Percentiles rank a stretch among this genome's conserved stretches.
Conservation (phyloP, 1,284 basidiomycete species). For the Mycocalia duriaeana region DNA sequence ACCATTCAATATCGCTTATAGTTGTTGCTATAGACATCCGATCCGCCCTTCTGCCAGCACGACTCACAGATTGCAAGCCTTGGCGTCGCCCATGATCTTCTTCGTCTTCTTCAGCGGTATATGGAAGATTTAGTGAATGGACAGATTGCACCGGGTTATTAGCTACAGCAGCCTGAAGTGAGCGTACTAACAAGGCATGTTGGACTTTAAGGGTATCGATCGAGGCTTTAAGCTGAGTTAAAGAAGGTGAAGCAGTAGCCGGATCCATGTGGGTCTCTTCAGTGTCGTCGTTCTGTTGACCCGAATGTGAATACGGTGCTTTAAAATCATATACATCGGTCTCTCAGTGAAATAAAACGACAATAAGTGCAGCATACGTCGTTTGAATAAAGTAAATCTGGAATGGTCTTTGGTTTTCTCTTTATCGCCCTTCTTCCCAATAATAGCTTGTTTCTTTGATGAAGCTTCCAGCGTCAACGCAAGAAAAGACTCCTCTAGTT, state of each 20-base stretch:
- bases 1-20: slow-evolving; percentile 68
- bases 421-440: slow-evolving; percentile 43
- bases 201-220: slow-evolving; percentile 47
- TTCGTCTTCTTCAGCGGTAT: slow-evolving; percentile 47
- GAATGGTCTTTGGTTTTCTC: slow-evolving; percentile 36
- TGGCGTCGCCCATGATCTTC: too few species aligned
- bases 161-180: slow-evolving; percentile 35
- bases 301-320: too few species aligned
- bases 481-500: slow-evolving; percentile 38
- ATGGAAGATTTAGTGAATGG: slow-evolving; percentile 39
- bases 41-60: slow-evolving; percentile 33
- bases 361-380: slow-evolving; percentile 28
- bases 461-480: slow-evolving; percentile 25
- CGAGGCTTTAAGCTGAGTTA: slow-evolving; percentile 19
- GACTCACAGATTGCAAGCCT: too few species aligned
- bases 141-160: slow-evolving; percentile 32
- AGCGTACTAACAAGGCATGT: slow-evolving; percentile 46
- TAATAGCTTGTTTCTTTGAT: slow-evolving; percentile 25
- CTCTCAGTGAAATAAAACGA: too few species aligned
- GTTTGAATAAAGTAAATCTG: slow-evolving; percentile 56
- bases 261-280: too few species aligned
- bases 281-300: too few species aligned
- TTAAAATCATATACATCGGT: too few species aligned
- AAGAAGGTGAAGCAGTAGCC: too few species aligned
- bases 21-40: slow-evolving; percentile 51